phyloP scores from a whole-genome alignment of 257 asterid genomes.

The Buddleja alternifolia region DNA sequence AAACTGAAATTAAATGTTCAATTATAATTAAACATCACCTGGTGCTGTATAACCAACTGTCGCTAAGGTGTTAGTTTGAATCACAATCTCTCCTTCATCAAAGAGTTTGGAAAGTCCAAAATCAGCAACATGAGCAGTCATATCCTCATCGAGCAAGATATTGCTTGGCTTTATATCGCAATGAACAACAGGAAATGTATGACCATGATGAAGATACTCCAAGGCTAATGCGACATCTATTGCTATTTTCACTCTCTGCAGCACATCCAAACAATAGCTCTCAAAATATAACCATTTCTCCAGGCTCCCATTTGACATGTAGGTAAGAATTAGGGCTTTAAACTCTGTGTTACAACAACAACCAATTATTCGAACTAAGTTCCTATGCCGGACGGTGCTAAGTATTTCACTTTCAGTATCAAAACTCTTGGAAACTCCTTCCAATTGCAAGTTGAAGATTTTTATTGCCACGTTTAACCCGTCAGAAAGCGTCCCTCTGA shows the following conservation, averaged over 20 bases:
- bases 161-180: slow-evolving; percentile 30
- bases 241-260: slow-evolving; percentile 9
- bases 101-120: slow-evolving; percentile 35
- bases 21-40: background rate
- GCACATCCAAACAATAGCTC: slow-evolving; percentile 1
- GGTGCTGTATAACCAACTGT: slow-evolving; percentile 28
- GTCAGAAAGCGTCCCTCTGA: slow-evolving; percentile 25
- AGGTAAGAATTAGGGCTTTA: slow-evolving; percentile 26
- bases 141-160: slow-evolving; percentile 16
- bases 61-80: slow-evolving; percentile 28
- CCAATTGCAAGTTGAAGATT: slow-evolving; percentile 21
- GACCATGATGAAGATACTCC: slow-evolving; percentile 32
- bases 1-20: background rate
- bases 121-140: slow-evolving; percentile 34
- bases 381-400: slow-evolving; percentile 24
- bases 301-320: slow-evolving; percentile 28
- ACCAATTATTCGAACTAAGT: slow-evolving; percentile 26
- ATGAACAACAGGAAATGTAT: slow-evolving; percentile 16
- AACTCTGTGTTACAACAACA: slow-evolving; percentile 18
- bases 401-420: slow-evolving; percentile 25
- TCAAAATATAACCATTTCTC: slow-evolving; percentile 23
- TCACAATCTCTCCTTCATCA: slow-evolving; percentile 9
- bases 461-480: slow-evolving; percentile 25
- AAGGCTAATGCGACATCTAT: slow-evolving; percentile 30
- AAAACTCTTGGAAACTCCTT: slow-evolving; percentile 27